Evolutionary conservation across 257 asterid genomes (phyloP), one percentile per base, ranked within the genome.

Genomic region (Jasminum sambac): DNA sequence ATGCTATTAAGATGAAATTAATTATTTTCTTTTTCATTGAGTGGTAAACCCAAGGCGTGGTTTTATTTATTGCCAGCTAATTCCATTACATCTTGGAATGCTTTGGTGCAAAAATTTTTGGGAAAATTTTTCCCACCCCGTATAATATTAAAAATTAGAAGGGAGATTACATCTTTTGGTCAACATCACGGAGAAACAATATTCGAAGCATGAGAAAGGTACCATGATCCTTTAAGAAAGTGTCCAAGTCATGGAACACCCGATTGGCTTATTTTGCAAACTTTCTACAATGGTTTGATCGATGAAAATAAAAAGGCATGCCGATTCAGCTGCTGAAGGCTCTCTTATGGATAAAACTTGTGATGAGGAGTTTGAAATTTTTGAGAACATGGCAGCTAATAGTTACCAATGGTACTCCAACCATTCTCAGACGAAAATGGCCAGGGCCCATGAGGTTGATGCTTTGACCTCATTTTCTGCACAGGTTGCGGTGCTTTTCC

Each of bases 191-290:
- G 19, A 39, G 40, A 5, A n/a, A n/a, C n/a, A n/a, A n/a, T n/a
- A n/a, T n/a, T n/a, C n/a, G n/a, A n/a, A n/a, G n/a, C n/a, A n/a
- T 57, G 66, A 26, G 63, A 67, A 8, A 36, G 48, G 7, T 67
- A 26, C 16, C 46, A 48, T 8, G 63, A 38, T 0, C 4, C 16
- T 30, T 6, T 39, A 10, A 5, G 14, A 1, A 37, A 58, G 19
- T 57, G 43, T 55, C 67, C 66, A 0, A 39, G 58, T 21, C 57
- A 69, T 24, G 41, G 59, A 10, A 17, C 57, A 0, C n/a, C 25
- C 0, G 24, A 52, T 1, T 30, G 46, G n/a, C 34, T 52, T 8
- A 9, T 55, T 0, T 7, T 40, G 11, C 17, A 69, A 3, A 37
- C 5, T 1, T 69, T 69, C 4, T 69, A 69, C 11, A 58, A 37